Base-by-base conservation (phyloP, 805 yeast species). In the Hanseniaspora osmophila region DNA sequence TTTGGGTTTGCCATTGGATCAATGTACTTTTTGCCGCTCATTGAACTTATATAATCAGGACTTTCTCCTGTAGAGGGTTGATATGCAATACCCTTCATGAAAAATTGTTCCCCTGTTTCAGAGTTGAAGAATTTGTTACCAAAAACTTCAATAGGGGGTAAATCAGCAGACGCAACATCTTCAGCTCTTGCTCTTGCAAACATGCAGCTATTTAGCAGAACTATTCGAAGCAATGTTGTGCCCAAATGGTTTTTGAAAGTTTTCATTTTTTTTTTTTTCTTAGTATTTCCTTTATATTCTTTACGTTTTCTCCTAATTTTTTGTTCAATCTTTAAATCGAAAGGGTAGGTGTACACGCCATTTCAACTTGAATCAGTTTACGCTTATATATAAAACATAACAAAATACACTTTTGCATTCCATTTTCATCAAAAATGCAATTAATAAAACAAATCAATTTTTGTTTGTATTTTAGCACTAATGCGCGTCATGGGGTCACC, bases 11-110 rank as follows among this genome's bases (percentile, higher is more conserved):
- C 82, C 55, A 90, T 68, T 1, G 96, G 94, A 63, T 90, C 96
- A 41, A 75, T 70, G 47, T 63, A 67, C 43, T 58, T 63, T 18
- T 4, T 22, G 4, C 27, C 27, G 7, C 27, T 22, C 7, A 7
- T 7, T 22, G 27, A 22, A 22, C 7, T 7, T 7, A 22, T 22
- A 22, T 22, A 7, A 4, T 22, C 30, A 12, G 9, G 3, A 19
- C 64, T 66, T 12, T 38, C 19, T 38, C 10, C 22, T 5, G 18
- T 18, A 7, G 42, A 37, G 40, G 80, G 78, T 65, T 87, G 96
- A 64, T 87, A 86, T 0, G 95, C 94, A 44, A 86, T 74, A 52
- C 96, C 96, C 57, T 77, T 80, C 57, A 88, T 74, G 64, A 78
- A 88, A 65, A 88, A 88, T 65, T 85, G 94, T 39, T 82, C 73